These are phyloP conservation scores for Crepidotus variabilis DNA, from an alignment of 768 basidiomycete species.

Conservation along the genomic window DNA sequence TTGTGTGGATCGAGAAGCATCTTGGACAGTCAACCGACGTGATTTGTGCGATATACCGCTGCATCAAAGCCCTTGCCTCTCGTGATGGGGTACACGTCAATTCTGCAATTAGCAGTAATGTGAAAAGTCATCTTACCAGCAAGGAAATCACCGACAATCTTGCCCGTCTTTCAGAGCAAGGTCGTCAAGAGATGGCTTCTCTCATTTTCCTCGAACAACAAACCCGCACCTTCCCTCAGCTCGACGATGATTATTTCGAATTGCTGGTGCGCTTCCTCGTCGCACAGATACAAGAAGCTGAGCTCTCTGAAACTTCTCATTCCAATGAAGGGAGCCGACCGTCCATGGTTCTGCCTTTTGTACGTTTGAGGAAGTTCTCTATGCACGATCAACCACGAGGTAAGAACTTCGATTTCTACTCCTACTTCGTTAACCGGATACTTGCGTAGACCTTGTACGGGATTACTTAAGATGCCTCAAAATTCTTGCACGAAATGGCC, in stretches of 20 bases:
- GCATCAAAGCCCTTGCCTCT: constrained; percentile 7
- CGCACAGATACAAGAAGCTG: neutral
- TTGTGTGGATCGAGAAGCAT: constrained; percentile 14
- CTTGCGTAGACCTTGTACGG: neutral
- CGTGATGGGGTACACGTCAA: constrained; percentile 1
- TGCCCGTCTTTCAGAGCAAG: constrained; percentile 1
- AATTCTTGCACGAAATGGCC: neutral
- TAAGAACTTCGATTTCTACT: neutral
- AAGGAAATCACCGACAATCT: neutral
- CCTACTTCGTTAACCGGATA: neutral
- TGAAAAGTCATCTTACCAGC: constrained; percentile 2
- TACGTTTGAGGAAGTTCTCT: neutral
- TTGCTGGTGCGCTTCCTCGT: constrained; percentile 8
- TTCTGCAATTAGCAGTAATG: constrained; percentile 4
- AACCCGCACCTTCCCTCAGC: constrained; percentile 8
- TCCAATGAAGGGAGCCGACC: neutral
- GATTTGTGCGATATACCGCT: constrained; percentile 10
- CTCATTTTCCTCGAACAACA: constrained; percentile 13
- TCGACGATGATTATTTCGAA: constrained; percentile 8
- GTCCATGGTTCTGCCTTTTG: neutral
- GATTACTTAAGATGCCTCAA: neutral
- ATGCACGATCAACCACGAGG: neutral
- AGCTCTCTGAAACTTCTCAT: neutral
- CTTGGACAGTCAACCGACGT: constrained; percentile 11
- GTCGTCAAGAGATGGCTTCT: constrained; percentile 6